These are phyloP conservation scores for Lactuca sativa DNA, from an alignment of 129 eudicot genomes.

Conservation along the genomic window DNA sequence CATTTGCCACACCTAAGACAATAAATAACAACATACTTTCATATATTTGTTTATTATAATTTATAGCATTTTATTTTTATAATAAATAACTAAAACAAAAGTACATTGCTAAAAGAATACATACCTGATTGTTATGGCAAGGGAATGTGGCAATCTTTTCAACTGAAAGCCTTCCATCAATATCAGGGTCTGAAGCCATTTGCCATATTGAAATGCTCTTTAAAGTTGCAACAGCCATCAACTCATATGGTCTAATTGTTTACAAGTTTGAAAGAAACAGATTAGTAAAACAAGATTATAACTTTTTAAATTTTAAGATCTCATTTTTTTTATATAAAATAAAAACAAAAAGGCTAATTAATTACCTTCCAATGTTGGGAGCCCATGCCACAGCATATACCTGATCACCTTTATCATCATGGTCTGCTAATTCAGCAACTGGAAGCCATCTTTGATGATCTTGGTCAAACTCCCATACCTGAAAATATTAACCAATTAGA, in stretches of 20 bases:
- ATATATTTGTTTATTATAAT: too few relatives aligned
- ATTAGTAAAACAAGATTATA: neutral
- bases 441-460: slow-evolving; percentile 99
- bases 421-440: slow-evolving; percentile 87
- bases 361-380: slow-evolving; percentile 87
- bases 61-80: too few relatives aligned
- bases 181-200: slow-evolving; percentile 67
- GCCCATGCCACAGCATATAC: slow-evolving; percentile 89
- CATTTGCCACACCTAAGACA: slow-evolving; percentile 84
- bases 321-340: neutral
- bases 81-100: too few relatives aligned
- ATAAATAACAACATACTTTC: neutral
- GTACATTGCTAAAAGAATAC: neutral
- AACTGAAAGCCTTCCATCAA: slow-evolving; percentile 79
- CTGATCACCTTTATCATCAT: slow-evolving; percentile 61
- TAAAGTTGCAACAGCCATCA: slow-evolving; percentile 79
- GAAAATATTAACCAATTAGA: slow-evolving; percentile 19
- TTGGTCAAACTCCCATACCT: slow-evolving; percentile 98
- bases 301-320: neutral
- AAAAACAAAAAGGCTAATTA: neutral
- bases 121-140: slow-evolving; percentile 64
- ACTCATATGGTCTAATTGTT: slow-evolving; percentile 67
- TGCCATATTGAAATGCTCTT: slow-evolving; percentile 92
- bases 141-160: slow-evolving; percentile 62
- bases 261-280: neutral